These are phyloP conservation scores for Sporothrix brunneoviolacea DNA, from an alignment of 2,329 filamentous ascomycete species.

Conservation along the genomic window DNA sequence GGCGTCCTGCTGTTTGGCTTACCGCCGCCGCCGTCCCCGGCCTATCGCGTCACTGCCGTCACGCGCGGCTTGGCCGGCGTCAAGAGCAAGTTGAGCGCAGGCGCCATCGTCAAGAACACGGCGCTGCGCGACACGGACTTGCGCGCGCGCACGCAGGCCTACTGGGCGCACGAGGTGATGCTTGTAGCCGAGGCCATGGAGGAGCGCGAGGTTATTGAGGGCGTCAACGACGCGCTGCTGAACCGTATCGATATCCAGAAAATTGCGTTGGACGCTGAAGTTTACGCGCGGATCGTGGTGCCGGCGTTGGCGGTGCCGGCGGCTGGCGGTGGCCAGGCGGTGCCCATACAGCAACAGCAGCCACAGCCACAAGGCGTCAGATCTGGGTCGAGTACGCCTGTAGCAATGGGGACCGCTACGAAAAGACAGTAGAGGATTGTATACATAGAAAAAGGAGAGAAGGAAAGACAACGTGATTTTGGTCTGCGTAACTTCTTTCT, in stretches of 20 bases:
- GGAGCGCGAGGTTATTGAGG: conserved; percentile 66
- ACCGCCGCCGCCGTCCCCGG: conserved; percentile 50
- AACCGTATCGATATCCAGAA: conserved; percentile 56
- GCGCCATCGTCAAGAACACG: conserved; percentile 74
- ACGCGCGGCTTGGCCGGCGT: conserved; percentile 51
- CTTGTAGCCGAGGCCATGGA: conserved; percentile 71
- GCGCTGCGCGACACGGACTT: conserved; percentile 66
- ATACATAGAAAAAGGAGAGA: neutral
- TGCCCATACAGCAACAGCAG: neutral
- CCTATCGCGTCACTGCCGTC: conserved; percentile 58
- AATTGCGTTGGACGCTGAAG: conserved; percentile 58
- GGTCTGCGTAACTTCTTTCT: too few species aligned
- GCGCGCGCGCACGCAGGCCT: conserved; percentile 58
- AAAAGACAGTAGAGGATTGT: too few species aligned
- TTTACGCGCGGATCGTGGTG: conserved; percentile 45
- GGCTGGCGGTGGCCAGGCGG: neutral
- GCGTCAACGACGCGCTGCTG: conserved; percentile 60
- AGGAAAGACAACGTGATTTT: too few species aligned
- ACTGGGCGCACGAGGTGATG: conserved; percentile 74
- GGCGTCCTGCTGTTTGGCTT: conserved; percentile 36
- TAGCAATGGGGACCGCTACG: too few species aligned
- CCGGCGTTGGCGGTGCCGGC: conserved; percentile 14
- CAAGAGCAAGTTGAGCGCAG: conserved; percentile 62
- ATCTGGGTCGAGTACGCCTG: conserved; percentile 1
- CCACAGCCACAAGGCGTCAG: neutral